Base-by-base conservation (phyloP, 768 basidiomycete genomes). In the Leucocoprinus birnbaumii region DNA sequence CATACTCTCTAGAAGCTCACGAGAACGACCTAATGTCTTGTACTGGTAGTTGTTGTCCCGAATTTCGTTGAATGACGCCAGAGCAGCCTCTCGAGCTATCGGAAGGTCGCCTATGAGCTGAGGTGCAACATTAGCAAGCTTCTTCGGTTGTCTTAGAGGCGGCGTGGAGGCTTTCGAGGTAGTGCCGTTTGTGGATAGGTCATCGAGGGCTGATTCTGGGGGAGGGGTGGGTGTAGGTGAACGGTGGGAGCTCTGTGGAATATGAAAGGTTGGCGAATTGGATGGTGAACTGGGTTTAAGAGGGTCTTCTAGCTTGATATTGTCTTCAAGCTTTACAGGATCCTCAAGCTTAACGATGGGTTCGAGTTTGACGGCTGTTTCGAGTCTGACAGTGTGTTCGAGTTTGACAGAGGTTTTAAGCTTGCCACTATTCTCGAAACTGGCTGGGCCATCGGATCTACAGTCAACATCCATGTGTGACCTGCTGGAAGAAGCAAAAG, bases 1-100 rank as follows among this genome's bases (percentile, higher is more conserved):
- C 88, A 94, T 92, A 71, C 91, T 89, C 75, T 98, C 97, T 64
- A 89, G 80, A 51, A 86, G 80, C 73, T 96, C 92, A 65, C 88
- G 84, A 51, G 90, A 91, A 62, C 84, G 82, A n/a, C 96, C 96
- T 53, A 98, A 73, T 26, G 85, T 80, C 67, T 85, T 86, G 71
- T 86, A 86, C 76, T 96, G 93, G 68, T 97, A 97, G 63, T 85
- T 85, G 68, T 94, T 96, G 65, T 74, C 80, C 58, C 70, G 61
- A 63, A 98, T 84, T 71, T 90, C 82, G 59, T 70, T 73, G 67
- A 96, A 98, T 8, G 81, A 86, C 60, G 71, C 74, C 57, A 86
- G 69, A 40, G 94, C 95, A 14, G 77, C 84, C 51, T 82, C 75
- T 63, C 87, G 84, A 26, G 93, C 94, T 44, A 80, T 68, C 9